Percentiles rank a stretch among this genome's conserved stretches.
These are phyloP conservation scores for Astrephomene gubernaculifera DNA, from an alignment of 139 green algal species.

Conservation along the genomic window DNA sequence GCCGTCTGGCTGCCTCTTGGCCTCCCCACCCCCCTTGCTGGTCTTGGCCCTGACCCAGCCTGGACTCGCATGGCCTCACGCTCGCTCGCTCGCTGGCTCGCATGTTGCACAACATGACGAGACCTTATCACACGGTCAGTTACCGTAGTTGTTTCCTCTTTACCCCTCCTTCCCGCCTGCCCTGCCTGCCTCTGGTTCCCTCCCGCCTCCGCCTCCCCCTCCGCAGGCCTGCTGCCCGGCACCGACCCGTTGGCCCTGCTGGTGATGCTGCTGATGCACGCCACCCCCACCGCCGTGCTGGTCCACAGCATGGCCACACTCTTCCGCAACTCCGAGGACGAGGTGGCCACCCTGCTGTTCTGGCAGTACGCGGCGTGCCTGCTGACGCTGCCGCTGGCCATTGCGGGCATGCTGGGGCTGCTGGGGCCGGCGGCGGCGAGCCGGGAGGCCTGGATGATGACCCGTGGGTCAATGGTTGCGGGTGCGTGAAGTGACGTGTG, in stretches of 20 bases:
- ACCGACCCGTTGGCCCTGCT: conserved; percentile 46
- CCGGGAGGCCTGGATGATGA: background rate
- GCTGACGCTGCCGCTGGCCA: conserved; percentile 48
- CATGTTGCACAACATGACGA: no score
- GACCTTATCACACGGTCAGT: no score
- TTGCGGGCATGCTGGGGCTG: conserved; percentile 40
- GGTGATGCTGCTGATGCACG: conserved; percentile 56
- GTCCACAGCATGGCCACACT: conserved; percentile 59
- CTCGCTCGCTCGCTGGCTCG: no score
- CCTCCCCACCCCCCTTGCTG: no score
- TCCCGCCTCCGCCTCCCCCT: background rate
- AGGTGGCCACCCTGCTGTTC: conserved; percentile 59
- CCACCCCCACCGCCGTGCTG: conserved; percentile 61
- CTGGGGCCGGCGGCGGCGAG: conserved; percentile 8
- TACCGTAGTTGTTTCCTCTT: background rate
- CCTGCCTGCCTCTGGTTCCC: background rate
- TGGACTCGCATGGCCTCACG: no score
- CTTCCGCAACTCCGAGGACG: conserved; percentile 38
- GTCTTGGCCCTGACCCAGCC: no score
- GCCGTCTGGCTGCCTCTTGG: no score
- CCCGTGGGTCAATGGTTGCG: no score
- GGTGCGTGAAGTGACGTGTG: no score
- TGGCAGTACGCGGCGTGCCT: conserved; percentile 53
- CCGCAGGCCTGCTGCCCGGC: conserved; percentile 15
- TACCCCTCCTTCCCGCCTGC: background rate